These are phyloP conservation scores for Senecio squalidus DNA, from an alignment of 140 eudicot genomes.

Conservation along the genomic window DNA sequence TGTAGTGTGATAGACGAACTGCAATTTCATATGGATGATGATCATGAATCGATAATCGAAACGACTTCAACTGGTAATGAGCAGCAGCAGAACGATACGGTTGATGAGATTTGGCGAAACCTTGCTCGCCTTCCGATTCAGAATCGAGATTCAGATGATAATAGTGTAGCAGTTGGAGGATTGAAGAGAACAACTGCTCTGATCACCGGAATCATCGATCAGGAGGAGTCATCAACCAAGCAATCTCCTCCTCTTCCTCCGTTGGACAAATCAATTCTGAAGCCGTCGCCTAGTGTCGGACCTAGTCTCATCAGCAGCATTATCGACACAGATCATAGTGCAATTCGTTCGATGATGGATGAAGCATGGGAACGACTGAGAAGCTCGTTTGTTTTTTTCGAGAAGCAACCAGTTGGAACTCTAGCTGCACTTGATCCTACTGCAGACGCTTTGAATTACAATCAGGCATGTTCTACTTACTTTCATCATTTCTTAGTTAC, in stretches of 20 bases:
- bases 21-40: constrained; percentile 23
- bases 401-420: constrained; percentile 37
- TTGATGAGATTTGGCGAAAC: constrained; percentile 25
- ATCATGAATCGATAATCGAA: not conserved
- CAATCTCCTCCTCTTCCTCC: constrained; percentile 15
- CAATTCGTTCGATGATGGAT: constrained; percentile 29
- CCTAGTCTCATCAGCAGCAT: constrained; percentile 4
- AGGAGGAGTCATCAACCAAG: constrained; percentile 10
- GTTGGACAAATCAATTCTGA: constrained; percentile 18
- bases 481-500: too few species aligned
- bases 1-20: constrained; percentile 15
- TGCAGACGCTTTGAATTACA: constrained; percentile 40
- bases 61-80: constrained; percentile 5
- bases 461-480: too few species aligned
- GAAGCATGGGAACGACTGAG: constrained; percentile 46
- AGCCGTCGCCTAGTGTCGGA: constrained; percentile 35
- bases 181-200: constrained; percentile 18
- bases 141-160: too few species aligned
- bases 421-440: constrained; percentile 41
- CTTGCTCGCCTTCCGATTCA: too few species aligned
- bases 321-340: constrained; percentile 8
- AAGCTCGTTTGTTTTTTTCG: constrained; percentile 28
- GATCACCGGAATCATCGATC: not conserved
- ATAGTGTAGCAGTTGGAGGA: too few species aligned
- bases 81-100: constrained; percentile 9